Evolutionary conservation across 2,329 filamentous ascomycete species (phyloP).

Genomic region (Grosmannia penicillata): DNA sequence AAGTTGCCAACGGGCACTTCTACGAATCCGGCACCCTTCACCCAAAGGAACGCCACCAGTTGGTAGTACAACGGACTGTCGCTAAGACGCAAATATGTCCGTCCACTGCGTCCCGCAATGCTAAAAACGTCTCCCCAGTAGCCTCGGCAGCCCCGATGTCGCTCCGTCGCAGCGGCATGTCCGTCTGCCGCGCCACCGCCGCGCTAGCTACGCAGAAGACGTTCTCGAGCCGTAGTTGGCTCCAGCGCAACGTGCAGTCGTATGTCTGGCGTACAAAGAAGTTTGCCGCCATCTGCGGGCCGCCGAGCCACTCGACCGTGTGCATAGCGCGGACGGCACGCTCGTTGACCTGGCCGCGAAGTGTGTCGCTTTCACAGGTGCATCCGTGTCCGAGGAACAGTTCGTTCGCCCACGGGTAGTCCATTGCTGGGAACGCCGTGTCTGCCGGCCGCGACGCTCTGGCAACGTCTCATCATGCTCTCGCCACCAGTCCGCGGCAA

Average conservation of each 20-base stretch:
- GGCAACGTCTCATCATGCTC: slow-evolving; percentile 41
- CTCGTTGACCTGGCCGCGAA: slow-evolving; percentile 34
- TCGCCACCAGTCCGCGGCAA: slow-evolving; percentile 16
- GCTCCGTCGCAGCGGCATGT: too few species aligned
- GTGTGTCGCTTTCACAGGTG: slow-evolving; percentile 44
- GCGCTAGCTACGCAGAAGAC: slow-evolving; percentile 32
- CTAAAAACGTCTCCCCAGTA: too few species aligned
- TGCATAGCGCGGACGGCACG: slow-evolving; percentile 43
- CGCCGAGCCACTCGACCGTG: slow-evolving; percentile 40
- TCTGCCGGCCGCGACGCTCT: slow-evolving; percentile 63
- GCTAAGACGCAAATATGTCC: too few species aligned
- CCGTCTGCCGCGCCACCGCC: too few species aligned
- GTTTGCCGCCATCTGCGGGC: slow-evolving; percentile 28
- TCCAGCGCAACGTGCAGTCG: slow-evolving; percentile 43
- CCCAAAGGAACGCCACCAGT: too few species aligned
- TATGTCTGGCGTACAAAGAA: slow-evolving; percentile 63
- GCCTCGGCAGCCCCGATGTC: too few species aligned
- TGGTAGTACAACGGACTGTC: too few species aligned
- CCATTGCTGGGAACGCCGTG: slow-evolving; percentile 52
- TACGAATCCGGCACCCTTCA: too few species aligned
- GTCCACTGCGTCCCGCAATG: too few species aligned
- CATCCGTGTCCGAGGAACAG: slow-evolving; percentile 66
- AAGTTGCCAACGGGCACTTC: too few species aligned
- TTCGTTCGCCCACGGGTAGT: slow-evolving; percentile 58
- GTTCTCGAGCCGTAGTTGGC: slow-evolving; percentile 39